phyloP scores from a whole-genome alignment of 805 yeast species.

The Nakazawaea molendinolei region DNA sequence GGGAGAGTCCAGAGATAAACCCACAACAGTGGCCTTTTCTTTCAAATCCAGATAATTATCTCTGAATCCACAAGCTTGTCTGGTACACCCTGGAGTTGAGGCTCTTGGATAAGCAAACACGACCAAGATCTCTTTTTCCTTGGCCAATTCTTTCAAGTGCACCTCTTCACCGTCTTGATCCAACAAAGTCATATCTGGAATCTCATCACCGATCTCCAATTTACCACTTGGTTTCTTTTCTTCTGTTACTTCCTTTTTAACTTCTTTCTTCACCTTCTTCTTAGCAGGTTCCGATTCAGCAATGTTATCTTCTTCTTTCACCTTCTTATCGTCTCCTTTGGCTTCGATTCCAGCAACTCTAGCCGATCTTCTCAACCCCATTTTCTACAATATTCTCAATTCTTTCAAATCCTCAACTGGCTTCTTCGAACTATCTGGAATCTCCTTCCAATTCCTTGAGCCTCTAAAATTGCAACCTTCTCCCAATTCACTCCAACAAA shows the following conservation, averaged over 20 bases:
- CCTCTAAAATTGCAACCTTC: too few relatives aligned
- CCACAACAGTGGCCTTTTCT: conserved; percentile 58
- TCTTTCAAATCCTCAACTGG: too few relatives aligned
- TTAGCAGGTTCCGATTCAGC: neutral
- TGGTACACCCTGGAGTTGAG: conserved; percentile 93
- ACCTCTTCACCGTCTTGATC: conserved; percentile 48
- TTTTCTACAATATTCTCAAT: too few relatives aligned
- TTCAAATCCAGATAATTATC: conserved; percentile 50
- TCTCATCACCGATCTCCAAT: conserved; percentile 49
- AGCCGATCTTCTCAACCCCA: conserved; percentile 11
- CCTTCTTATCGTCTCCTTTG: neutral
- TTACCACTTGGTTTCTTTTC: conserved; percentile 1
- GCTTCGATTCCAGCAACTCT: conserved; percentile 8
- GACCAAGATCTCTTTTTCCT: conserved; percentile 35
- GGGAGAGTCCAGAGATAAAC: conserved; percentile 79
- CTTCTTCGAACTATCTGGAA: too few relatives aligned
- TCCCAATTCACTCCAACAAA: too few relatives aligned
- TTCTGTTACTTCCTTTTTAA: neutral
- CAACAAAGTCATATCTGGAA: conserved; percentile 56
- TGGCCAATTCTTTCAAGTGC: conserved; percentile 20
- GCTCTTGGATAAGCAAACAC: conserved; percentile 86
- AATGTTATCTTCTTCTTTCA: neutral
- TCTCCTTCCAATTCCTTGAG: too few relatives aligned
- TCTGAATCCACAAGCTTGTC: conserved; percentile 88
- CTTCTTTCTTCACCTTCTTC: neutral